phyloP scores from a whole-genome alignment of 305 asterid species.

The Fraxinus greggii region DNA sequence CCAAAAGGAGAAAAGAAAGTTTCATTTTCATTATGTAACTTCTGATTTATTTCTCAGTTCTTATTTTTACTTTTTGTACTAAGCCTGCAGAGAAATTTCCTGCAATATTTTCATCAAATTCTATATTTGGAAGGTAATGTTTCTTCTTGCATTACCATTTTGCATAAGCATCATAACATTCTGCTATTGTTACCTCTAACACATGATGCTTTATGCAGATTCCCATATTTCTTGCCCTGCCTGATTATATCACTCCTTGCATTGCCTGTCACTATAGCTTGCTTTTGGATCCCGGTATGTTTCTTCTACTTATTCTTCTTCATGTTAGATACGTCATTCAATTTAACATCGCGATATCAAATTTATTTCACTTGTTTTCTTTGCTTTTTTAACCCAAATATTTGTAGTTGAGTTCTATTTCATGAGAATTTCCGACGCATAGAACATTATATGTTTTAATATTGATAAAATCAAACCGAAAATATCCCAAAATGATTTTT shows the following conservation, averaged over 20 bases:
- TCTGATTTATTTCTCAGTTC: constrained; percentile 11
- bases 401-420: constrained; percentile 6
- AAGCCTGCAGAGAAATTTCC: constrained; percentile 98
- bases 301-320: constrained; percentile 3
- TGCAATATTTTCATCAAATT: constrained; percentile 58
- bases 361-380: neutral
- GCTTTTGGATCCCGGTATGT: constrained; percentile 84
- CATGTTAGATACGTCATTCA: constrained; percentile 2
- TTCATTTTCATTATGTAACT: neutral
- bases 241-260: constrained; percentile 58
- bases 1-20: neutral
- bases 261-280: constrained; percentile 44
- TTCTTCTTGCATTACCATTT: neutral
- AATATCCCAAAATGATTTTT: neutral
- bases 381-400: neutral
- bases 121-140: constrained; percentile 68
- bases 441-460: neutral
- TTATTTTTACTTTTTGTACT: constrained; percentile 20
- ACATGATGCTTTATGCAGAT: constrained; percentile 44
- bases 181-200: constrained; percentile 19
- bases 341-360: neutral
- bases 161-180: neutral
- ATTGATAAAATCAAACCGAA: neutral
- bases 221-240: constrained; percentile 96
- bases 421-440: neutral